These are phyloP conservation scores for Corynascus novoguineensis DNA, from an alignment of 495 filamentous ascomycete genomes.

Conservation along the genomic window DNA sequence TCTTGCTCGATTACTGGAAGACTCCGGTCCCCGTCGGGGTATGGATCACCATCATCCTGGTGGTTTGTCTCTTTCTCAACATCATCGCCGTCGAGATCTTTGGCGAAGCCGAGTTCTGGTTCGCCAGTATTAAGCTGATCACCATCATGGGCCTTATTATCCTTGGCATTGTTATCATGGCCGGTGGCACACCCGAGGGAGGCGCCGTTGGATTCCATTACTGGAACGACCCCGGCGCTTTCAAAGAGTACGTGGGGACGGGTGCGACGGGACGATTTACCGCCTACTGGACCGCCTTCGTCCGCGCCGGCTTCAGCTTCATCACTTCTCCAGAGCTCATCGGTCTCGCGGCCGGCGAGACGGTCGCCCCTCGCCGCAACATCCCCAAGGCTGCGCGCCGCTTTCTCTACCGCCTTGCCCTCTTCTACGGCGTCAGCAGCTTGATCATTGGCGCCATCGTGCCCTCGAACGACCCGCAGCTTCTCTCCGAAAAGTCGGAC, in stretches of 20 bases:
- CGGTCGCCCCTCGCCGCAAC: conserved; percentile 68
- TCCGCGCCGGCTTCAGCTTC: conserved; percentile 45
- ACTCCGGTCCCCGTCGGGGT: conserved; percentile 47
- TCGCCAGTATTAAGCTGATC: conserved; percentile 62
- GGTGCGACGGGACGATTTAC: conserved; percentile 48
- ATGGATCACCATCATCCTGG: conserved; percentile 54
- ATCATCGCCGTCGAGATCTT: conserved; percentile 50
- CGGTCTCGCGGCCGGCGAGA: conserved; percentile 69
- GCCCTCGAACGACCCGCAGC: conserved; percentile 47
- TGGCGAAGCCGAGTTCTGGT: conserved; percentile 62
- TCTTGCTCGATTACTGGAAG: conserved; percentile 54
- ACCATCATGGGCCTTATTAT: conserved; percentile 65
- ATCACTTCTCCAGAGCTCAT: conserved; percentile 47
- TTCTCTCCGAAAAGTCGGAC: conserved; percentile 49
- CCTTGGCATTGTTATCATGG: conserved; percentile 66
- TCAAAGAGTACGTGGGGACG: conserved; percentile 50
- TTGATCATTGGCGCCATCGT: conserved; percentile 67
- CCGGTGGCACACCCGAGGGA: conserved; percentile 56
- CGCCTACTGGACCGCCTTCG: conserved; percentile 44
- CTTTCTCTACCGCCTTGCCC: conserved; percentile 62
- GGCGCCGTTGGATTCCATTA: conserved; percentile 58
- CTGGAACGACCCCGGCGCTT: conserved; percentile 69
- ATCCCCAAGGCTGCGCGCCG: conserved; percentile 67
- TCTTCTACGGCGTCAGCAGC: conserved; percentile 67
- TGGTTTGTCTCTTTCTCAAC: conserved; percentile 41